These are phyloP conservation scores for Oidium heveae DNA, from an alignment of 2,329 filamentous ascomycete genomes.

Conservation along the genomic window DNA sequence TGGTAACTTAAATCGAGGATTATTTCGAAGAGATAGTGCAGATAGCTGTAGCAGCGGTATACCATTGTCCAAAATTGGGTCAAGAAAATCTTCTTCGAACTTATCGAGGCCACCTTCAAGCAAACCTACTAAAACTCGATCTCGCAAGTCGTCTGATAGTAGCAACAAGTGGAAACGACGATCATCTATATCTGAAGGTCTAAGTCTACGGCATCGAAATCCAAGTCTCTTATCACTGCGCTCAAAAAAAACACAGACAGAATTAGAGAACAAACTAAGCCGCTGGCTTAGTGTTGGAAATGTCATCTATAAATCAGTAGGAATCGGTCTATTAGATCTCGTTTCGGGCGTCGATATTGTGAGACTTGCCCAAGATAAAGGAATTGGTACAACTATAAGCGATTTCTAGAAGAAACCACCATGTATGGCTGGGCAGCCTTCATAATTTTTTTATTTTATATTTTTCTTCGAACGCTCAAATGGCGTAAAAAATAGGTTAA, in stretches of 20 bases:
- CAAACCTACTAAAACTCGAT: neutral
- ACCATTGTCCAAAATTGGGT: conserved; percentile 2
- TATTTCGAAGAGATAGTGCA: conserved; percentile 2
- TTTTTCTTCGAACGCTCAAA: no score
- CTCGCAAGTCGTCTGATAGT: neutral
- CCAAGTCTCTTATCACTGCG: conserved; percentile 3
- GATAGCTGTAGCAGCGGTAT: neutral
- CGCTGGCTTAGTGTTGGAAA: conserved; percentile 35
- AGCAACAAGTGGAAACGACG: neutral
- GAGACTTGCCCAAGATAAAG: conserved; percentile 26
- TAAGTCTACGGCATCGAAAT: conserved; percentile 2
- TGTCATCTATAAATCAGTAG: conserved; percentile 44
- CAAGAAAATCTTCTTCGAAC: conserved; percentile 7
- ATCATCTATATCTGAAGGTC: neutral
- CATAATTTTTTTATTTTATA: no score
- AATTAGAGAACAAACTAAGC: conserved; percentile 23
- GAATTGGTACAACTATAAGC: conserved; percentile 26
- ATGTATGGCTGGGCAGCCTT: no score
- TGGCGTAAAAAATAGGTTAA: no score
- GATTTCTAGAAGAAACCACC: conserved; percentile 19
- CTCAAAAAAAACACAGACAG: conserved; percentile 7
- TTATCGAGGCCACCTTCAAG: neutral
- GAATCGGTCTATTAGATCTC: conserved; percentile 40
- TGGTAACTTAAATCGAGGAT: neutral
- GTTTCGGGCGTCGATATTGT: conserved; percentile 33